Percentiles rank a stretch among this genome's conserved stretches.
Evolutionary conservation across 176 grass and related monocot species (phyloP).

Genomic region (Cymbopogon citratus): DNA sequence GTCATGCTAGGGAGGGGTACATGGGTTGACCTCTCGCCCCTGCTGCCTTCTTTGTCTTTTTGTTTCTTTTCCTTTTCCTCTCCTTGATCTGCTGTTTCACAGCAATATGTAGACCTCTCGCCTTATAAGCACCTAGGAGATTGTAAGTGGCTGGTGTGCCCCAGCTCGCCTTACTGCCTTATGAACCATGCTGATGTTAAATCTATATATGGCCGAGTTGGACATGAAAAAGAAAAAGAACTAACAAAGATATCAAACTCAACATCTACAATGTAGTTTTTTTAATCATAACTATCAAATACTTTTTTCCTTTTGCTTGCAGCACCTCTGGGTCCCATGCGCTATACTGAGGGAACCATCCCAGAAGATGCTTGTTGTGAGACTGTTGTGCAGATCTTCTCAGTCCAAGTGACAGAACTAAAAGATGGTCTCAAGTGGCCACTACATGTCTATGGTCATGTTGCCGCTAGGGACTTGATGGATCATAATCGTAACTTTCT

Average conservation of each 20-base stretch:
- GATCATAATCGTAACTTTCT: not conserved
- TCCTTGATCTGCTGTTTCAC: not conserved
- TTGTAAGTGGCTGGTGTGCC: not conserved
- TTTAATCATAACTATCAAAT: not conserved
- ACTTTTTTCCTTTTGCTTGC: not conserved
- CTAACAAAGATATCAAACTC: no score
- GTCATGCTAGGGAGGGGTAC: no score
- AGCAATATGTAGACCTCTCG: not conserved
- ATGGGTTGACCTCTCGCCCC: no score
- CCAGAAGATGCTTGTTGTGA: not conserved
- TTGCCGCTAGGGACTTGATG: not conserved
- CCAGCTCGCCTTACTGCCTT: not conserved
- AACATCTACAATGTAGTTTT: no score
- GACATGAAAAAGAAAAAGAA: no score
- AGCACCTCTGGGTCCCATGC: not conserved
- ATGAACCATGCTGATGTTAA: not conserved
- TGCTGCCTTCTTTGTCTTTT: not conserved
- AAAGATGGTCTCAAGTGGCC: not conserved
- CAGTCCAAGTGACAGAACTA: not conserved
- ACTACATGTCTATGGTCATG: not conserved
- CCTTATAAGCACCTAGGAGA: no score
- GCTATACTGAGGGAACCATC: not conserved
- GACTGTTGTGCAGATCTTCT: not conserved
- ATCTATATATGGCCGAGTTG: no score
- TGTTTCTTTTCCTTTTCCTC: not conserved